Percentiles rank a stretch among this genome's conserved stretches.
These are phyloP conservation scores for Rhinocladiella mackenziei DNA, from an alignment of 2,329 filamentous ascomycete species.

Conservation along the genomic window DNA sequence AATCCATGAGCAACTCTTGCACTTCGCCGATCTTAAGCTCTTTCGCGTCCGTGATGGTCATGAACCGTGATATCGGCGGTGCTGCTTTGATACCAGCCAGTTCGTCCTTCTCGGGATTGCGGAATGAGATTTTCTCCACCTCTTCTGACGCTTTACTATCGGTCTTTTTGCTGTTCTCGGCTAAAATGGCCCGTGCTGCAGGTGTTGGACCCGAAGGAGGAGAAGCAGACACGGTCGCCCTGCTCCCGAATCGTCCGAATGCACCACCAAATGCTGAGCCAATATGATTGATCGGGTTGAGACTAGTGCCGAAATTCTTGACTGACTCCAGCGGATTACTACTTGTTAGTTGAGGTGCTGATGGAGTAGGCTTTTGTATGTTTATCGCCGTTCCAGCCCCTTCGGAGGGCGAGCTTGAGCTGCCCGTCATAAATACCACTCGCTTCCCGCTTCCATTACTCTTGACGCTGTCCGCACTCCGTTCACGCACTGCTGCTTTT, in stretches of 20 bases:
- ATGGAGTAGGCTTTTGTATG: conserved; percentile 28
- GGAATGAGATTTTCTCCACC: conserved; percentile 10
- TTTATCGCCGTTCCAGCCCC: conserved; percentile 35
- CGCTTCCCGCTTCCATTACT: conserved; percentile 58
- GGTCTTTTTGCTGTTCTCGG: conserved; percentile 52
- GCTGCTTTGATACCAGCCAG: conserved; percentile 31
- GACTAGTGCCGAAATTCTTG: conserved; percentile 70
- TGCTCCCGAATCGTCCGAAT: conserved; percentile 53
- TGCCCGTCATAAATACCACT: conserved; percentile 47
- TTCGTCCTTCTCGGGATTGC: conserved; percentile 49
- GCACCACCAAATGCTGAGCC: conserved; percentile 54
- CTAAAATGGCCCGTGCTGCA: conserved; percentile 37
- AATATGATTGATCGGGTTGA: conserved; percentile 79
- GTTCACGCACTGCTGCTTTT: conserved; percentile 58
- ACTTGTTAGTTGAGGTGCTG: conserved; percentile 32
- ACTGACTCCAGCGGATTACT: conserved; percentile 70
- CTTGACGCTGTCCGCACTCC: conserved; percentile 68
- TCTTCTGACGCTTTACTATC: conserved; percentile 49
- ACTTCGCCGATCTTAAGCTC: conserved; percentile 73
- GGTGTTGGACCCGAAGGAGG: conserved; percentile 39
- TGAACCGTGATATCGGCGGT: conserved; percentile 67
- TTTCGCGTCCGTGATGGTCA: conserved; percentile 65
- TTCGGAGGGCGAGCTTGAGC: conserved; percentile 28
- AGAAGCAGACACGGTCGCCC: conserved; percentile 40
- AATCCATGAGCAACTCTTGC: conserved; percentile 66